Conservation (phyloP, 495 filamentous ascomycete species). For the Pseudoneurospora amorphoporcata region DNA sequence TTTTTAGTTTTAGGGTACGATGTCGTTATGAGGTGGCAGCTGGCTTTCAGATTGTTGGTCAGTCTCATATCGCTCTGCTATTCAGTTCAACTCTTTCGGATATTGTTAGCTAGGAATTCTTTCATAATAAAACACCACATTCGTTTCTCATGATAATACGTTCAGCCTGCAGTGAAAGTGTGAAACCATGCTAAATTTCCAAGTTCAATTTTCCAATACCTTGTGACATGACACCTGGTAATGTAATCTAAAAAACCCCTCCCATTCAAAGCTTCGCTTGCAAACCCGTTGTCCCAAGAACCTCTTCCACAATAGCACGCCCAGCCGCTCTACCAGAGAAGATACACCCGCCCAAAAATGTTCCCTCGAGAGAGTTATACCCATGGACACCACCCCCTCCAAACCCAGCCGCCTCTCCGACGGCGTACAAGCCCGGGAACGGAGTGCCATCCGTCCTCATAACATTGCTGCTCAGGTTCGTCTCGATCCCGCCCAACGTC, state of each 20-base stretch:
- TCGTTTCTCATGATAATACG: not conserved
- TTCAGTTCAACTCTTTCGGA: not conserved
- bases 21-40: not conserved
- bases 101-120: not conserved
- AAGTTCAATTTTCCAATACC: not conserved
- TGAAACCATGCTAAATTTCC: not conserved
- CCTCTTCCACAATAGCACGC: slow-evolving; percentile 30
- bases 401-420: slow-evolving; percentile 44
- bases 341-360: slow-evolving; percentile 38
- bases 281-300: slow-evolving; percentile 13
- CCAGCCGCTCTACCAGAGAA: slow-evolving; percentile 41
- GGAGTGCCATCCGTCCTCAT: slow-evolving; percentile 30
- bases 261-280: not conserved
- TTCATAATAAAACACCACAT: not conserved
- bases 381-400: slow-evolving; percentile 45
- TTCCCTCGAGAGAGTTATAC: slow-evolving; percentile 41
- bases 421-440: slow-evolving; percentile 40
- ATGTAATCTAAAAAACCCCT: not conserved
- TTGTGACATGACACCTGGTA: not conserved
- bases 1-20: too few relatives aligned
- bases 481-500: slow-evolving; percentile 44
- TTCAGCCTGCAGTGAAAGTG: not conserved
- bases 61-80: not conserved
- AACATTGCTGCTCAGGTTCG: slow-evolving; percentile 38
- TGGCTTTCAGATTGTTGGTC: not conserved